Evolutionary conservation across 1,139 yeast species (phyloP).

Genomic region (Diutina pseudorugosa): DNA sequence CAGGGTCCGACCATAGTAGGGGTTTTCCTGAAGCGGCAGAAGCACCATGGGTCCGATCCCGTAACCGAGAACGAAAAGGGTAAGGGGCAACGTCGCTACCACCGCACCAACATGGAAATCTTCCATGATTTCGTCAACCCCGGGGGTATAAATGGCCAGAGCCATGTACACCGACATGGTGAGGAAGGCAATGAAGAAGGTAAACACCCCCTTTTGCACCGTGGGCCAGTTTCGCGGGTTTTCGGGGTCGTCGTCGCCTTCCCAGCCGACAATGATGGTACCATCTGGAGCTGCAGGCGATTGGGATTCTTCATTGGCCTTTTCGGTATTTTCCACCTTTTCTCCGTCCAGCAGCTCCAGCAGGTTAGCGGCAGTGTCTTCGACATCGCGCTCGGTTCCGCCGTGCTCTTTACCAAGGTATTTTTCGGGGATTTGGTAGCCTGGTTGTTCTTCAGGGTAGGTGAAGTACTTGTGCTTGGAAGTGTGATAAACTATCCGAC

Average conservation of each 20-base stretch:
- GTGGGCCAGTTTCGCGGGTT: conserved; percentile 48
- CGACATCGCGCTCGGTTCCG: not conserved
- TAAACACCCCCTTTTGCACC: conserved; percentile 23
- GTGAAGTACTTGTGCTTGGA: conserved; percentile 18
- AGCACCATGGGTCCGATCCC: conserved; percentile 45
- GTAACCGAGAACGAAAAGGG: conserved; percentile 39
- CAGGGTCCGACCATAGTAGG: conserved; percentile 41
- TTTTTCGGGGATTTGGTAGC: conserved; percentile 22
- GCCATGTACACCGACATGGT: conserved; percentile 48
- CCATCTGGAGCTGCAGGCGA: not conserved
- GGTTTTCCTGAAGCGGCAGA: conserved; percentile 37
- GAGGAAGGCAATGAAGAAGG: conserved; percentile 28
- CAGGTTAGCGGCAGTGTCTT: not conserved
- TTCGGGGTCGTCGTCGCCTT: conserved; percentile 42
- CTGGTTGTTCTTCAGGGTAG: conserved; percentile 21
- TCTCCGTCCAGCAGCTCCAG: not conserved
- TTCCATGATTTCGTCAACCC: conserved; percentile 24
- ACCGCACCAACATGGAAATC: conserved; percentile 26
- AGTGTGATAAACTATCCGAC: conserved; percentile 20
- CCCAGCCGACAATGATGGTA: conserved; percentile 25
- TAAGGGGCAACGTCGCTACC: conserved; percentile 29
- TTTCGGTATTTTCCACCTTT: not conserved
- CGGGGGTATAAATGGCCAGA: conserved; percentile 51
- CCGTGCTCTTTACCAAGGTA: conserved; percentile 10
- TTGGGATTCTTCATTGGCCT: not conserved